Conservation (phyloP, 1,284 basidiomycete species). For the Microbotryomycetes sp. region DNA sequence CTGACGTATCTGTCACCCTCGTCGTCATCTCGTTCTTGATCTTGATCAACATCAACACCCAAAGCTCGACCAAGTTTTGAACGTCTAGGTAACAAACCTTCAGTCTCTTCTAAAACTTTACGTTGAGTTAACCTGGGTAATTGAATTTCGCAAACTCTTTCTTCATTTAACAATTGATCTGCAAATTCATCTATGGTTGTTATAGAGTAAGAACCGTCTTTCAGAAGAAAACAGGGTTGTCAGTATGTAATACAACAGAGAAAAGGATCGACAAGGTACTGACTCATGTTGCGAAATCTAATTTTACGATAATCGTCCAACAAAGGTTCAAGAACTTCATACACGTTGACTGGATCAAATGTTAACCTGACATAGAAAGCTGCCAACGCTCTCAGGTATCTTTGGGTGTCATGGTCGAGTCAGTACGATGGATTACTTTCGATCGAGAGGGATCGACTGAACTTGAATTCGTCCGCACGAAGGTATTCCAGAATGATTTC, state of each 20-base stretch:
- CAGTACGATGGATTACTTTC: background rate
- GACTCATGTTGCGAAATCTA: slow-evolving; percentile 70
- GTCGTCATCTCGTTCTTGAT: slow-evolving; percentile 17
- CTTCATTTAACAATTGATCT: slow-evolving; percentile 74
- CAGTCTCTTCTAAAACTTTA: slow-evolving; percentile 80
- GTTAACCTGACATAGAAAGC: slow-evolving; percentile 94
- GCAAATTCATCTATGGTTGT: slow-evolving; percentile 90
- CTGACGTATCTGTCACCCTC: slow-evolving; percentile 17
- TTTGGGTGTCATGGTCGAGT: slow-evolving; percentile 40
- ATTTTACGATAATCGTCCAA: slow-evolving; percentile 91
- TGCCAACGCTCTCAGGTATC: slow-evolving; percentile 87
- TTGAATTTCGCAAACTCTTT: slow-evolving; percentile 94
- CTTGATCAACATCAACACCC: slow-evolving; percentile 41
- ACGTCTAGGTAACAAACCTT: slow-evolving; percentile 74
- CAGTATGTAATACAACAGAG: background rate
- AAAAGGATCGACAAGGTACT: slow-evolving; percentile 36
- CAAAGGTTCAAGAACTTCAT: slow-evolving; percentile 85
- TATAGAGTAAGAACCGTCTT: slow-evolving; percentile 54
- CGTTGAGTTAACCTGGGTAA: slow-evolving; percentile 83
- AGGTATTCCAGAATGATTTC: slow-evolving; percentile 94
- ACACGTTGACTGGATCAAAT: slow-evolving; percentile 81
- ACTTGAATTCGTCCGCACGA: slow-evolving; percentile 96
- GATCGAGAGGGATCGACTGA: slow-evolving; percentile 43
- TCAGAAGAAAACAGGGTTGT: background rate
- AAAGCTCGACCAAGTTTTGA: slow-evolving; percentile 74